Evolutionary conservation across 179 eudicot genomes (phyloP), one percentile per base, ranked within the genome.

Genomic region (Actinidia arguta): DNA sequence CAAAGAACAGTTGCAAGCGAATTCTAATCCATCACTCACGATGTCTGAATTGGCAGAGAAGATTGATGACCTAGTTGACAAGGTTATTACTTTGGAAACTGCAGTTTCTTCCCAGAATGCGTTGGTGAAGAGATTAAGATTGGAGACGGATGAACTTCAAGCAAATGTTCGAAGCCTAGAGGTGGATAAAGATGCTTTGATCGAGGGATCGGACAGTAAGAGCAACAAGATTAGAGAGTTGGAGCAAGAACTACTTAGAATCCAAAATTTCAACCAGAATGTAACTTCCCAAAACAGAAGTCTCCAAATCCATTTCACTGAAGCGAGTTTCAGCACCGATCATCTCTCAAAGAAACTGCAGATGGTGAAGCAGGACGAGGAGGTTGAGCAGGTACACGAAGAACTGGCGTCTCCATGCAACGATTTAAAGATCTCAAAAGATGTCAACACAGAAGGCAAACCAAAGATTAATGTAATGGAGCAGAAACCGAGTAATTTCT

Each of bases 41-140:
- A 90, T 91, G 85, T 87, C 91, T n/a, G 94, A 93, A 73, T 81
- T 96, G 82, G 93, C 94, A 25, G 98, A 96, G 82, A 96, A 95
- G 83, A 90, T 96, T 9, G 96, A 96, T 76, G 91, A 92, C 72
- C 84, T 96, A 56, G 98, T 92, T n/a, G 95, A 92, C 8, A 91
- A 87, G 83, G 91, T 96, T 17, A 91, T 96, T 6, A 48, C 20
- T 8, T 78, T 95, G 62, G 97, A 95, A 84, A 86, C 91, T 36
- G 90, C 89, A 4, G 76, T 92, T n/a, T 88, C 92, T 75, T 90
- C 98, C 20, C 95, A 93, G 77, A 89, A 88, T 70, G 93, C 96
- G 16, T 64, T 92, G 46, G 90, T 96, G 31, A 88, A 86, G 87
- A 86, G 93, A 80, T 67, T 95, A 81, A 88, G 90, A 78, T 81